Base-by-base conservation (phyloP, 176 grass and related monocot genomes). In the Oryza meyeriana region DNA sequence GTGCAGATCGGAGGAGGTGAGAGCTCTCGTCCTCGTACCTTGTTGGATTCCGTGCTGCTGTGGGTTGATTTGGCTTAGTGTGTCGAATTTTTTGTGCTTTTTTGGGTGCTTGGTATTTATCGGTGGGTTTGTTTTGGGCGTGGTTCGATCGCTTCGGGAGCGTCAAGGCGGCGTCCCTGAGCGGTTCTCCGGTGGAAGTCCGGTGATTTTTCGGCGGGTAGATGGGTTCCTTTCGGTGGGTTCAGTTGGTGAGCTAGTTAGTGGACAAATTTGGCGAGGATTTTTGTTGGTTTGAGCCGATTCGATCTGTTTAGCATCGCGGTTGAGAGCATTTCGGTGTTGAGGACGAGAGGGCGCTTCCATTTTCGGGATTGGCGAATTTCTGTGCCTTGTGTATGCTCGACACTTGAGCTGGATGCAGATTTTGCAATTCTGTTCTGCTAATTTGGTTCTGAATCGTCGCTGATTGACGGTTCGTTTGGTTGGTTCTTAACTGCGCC, bases 1-100 rank as follows among this genome's bases (percentile, higher is more conserved):
- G 78, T 66, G 78, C 65, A 70, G 88, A 74, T 89, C 87, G 77
- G 61, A 74, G 82, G 65, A 89, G 88, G 88, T 90, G 79, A 86
- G 88, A 45, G 36, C 83, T 62, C 78, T 38, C 58, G 24, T 36
- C 34, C 44, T 50, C n/a, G 18, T 61, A 38, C 59, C 8, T 61
- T 14, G 47, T 52, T 10, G 14, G 71, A 25, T 82, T 72, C 16
- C 18, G 2, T 32, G 72, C 33, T 77, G 48, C 1, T 28, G 65
- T 29, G 80, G 73, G 8, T 9, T 70, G 39, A 55, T 72, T 70
- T 69, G 35, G n/a, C 3, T 24, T 28, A 3, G 17, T n/a, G 10
- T 48, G 13, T 26, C 28, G 61, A 20, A 4, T 63, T 75, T 7
- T 16, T 4, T 9, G 26, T 1, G 0, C 42, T 59, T 61, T 39